Conservation (phyloP, 2,329 filamentous ascomycete genomes). For the Neofusicoccum parvum region DNA sequence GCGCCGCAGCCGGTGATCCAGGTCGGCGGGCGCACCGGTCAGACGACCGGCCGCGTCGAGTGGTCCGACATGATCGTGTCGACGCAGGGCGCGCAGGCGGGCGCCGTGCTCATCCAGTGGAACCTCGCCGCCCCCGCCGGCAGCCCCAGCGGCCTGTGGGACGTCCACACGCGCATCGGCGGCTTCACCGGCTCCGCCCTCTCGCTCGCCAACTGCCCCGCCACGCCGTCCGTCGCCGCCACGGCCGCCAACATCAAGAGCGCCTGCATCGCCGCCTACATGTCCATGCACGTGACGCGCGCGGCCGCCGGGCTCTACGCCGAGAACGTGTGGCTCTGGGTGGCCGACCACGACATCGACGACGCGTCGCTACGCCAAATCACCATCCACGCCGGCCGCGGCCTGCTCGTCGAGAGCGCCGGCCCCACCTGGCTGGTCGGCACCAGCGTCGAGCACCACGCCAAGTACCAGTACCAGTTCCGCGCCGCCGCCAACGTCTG, state of each 20-base stretch:
- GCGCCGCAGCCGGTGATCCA: constrained; percentile 67
- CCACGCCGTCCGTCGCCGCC: constrained; percentile 66
- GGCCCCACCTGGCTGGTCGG: constrained; percentile 60
- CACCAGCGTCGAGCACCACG: constrained; percentile 64
- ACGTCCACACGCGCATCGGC: constrained; percentile 82
- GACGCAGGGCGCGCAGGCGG: constrained; percentile 66
- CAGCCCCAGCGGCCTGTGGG: constrained; percentile 77
- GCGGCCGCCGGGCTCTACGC: constrained; percentile 67
- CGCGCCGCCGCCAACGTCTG: constrained; percentile 76
- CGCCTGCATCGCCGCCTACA: constrained; percentile 72
- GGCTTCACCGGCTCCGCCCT: constrained; percentile 77
- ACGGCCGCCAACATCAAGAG: constrained; percentile 53
- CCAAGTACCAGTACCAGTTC: constrained; percentile 80
- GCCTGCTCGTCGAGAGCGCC: constrained; percentile 68
- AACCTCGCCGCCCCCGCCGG: constrained; percentile 60
- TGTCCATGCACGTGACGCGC: constrained; percentile 52
- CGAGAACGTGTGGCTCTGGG: constrained; percentile 92
- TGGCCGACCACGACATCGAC: constrained; percentile 88
- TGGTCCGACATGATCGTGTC: constrained; percentile 73
- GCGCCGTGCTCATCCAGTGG: constrained; percentile 72
- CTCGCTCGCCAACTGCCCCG: constrained; percentile 75
- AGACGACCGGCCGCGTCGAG: constrained; percentile 65
- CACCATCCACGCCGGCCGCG: constrained; percentile 84
- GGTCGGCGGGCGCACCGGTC: constrained; percentile 57
- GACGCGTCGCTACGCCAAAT: constrained; percentile 70